A percentile compares a stretch with the other conserved stretches of the same genome.
Evolutionary conservation across 441 rosid species (phyloP).

Genomic region (Geranium incanum): DNA sequence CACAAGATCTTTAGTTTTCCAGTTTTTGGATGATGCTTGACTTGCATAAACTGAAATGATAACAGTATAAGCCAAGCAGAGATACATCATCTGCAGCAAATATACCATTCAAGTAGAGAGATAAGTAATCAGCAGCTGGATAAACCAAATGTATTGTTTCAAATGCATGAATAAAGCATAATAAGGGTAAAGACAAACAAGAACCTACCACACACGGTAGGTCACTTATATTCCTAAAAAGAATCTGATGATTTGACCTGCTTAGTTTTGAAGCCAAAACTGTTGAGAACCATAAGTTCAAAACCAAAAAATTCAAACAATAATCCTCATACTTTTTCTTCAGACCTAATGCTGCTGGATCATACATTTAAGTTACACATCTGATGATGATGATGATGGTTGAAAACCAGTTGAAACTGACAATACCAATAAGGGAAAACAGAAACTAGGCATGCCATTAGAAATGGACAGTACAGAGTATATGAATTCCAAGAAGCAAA

Average conservation of each 20-base stretch:
- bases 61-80: conserved; percentile 42
- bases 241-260: conserved; percentile 23
- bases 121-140: not conserved
- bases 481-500: not conserved
- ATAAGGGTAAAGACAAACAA: not conserved
- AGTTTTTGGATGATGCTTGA: conserved; percentile 53
- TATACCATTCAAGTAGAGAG: conserved; percentile 1
- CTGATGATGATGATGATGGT: conserved; percentile 30
- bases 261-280: conserved; percentile 28
- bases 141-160: not conserved
- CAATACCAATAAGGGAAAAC: conserved; percentile 30
- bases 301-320: not conserved
- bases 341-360: conserved; percentile 10
- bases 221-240: conserved; percentile 37
- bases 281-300: conserved; percentile 24
- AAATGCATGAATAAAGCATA: not conserved
- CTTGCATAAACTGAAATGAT: conserved; percentile 48
- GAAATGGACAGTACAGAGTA: not conserved
- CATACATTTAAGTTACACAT: conserved; percentile 34
- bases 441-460: not conserved
- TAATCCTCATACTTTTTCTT: not conserved
- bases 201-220: not conserved
- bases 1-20: conserved; percentile 25
- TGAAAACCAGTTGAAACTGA: conserved; percentile 46
- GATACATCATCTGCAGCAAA: conserved; percentile 41